Evolutionary conservation across 2,329 filamentous ascomycete genomes (phyloP), one percentile per base, ranked within the genome.

Genomic region (Ramichloridium luteum): DNA sequence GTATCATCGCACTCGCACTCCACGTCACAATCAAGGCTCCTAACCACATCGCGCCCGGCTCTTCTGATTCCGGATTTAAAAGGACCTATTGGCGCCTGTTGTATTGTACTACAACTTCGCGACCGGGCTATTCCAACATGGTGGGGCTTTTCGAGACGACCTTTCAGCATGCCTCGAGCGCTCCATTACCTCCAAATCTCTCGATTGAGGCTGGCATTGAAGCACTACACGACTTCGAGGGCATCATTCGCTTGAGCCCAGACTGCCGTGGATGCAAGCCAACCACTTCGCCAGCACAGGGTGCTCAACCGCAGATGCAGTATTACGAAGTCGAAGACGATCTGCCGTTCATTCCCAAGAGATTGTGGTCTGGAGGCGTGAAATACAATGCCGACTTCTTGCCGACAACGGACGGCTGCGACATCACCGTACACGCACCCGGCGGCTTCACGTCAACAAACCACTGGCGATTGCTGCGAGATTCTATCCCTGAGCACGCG

Each of bases 251-350:
- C 11, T 37, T 52, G 12, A 50, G 45, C 22, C 53, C 53, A 1
- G 51, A 56, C 34, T 53, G 50, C 23, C 40, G 43, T 30, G 46
- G 45, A 8, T 51, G 41, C 37, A 45, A 37, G 31, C 35, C 31
- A 3, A 46, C 50, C 12, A 30, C 41, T 11, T 37, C 49, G 4
- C 44, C 44, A 1, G 13, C 15, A 28, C 16, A 27, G n/a, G 29
- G 30, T 6, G 26, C 25, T 13, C 36, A 35, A 14, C 27, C 34
- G 1, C 14, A 38, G 13, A 37, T 44, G 13, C 36, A 40, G 20
- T 47, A 46, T 37, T 54, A 45, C 35, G 51, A 53, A 27, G 51
- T 54, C 13, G 49, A 53, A 38, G 51, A 55, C 40, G 49, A 51
- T n/a, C 46, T 54, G 1, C 46, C 49, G 2, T 55, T 55, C 43